Percentiles rank a stretch among this genome's conserved stretches.
phyloP scores from a whole-genome alignment of 345 rosid species.

The Syzygium grande region DNA sequence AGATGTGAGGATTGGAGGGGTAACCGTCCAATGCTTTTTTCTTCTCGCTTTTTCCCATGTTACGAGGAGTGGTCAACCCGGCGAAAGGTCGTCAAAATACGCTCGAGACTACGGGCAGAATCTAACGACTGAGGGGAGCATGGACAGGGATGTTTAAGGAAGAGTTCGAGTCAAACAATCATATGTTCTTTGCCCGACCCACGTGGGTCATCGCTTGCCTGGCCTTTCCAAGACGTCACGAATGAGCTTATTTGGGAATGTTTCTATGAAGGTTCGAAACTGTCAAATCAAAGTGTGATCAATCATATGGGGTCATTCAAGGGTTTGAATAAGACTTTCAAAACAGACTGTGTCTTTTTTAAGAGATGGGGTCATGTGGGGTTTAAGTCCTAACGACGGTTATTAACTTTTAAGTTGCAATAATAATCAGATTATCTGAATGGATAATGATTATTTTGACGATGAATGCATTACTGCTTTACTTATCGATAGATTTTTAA shows the following conservation, averaged over 20 bases:
- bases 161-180: not conserved
- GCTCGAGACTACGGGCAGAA: not conserved
- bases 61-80: not conserved
- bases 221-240: not conserved
- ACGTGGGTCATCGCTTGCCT: too few species aligned
- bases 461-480: not conserved
- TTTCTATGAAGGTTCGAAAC: not conserved
- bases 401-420: not conserved
- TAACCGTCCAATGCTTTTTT: not conserved
- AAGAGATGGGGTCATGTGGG: too few species aligned
- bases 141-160: not conserved
- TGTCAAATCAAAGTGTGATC: not conserved
- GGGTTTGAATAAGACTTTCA: too few species aligned
- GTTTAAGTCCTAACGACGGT: too few species aligned
- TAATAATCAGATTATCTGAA: not conserved
- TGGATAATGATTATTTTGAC: not conserved
- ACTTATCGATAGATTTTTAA: not conserved
- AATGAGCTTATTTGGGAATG: not conserved
- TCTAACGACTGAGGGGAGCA: not conserved
- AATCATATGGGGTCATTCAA: not conserved
- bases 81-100: not conserved
- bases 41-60: not conserved
- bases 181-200: not conserved
- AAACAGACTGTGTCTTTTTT: too few species aligned
- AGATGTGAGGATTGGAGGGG: not conserved